These are phyloP conservation scores for Gnomoniopsis smithogilvyi DNA, from an alignment of 2,329 filamentous ascomycete genomes.

Conservation along the genomic window DNA sequence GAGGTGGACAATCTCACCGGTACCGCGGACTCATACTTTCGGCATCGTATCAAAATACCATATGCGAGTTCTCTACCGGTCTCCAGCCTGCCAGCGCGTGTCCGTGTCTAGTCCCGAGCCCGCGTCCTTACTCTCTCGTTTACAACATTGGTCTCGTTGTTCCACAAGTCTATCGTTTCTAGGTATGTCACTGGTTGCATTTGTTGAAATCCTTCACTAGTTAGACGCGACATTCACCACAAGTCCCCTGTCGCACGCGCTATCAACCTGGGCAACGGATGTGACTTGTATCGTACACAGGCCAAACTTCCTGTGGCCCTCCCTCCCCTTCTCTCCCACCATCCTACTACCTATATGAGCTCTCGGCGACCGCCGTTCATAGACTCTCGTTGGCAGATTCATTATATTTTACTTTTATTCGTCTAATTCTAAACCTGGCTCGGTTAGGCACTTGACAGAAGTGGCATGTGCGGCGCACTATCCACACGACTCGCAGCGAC, in stretches of 20 bases:
- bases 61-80: background rate
- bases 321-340: background rate
- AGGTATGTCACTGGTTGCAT: background rate
- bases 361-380: background rate
- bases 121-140: background rate
- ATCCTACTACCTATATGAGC: background rate
- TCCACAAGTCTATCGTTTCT: background rate
- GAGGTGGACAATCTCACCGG: background rate
- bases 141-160: background rate
- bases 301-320: background rate
- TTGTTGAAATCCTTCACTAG: background rate
- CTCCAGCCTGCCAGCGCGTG: background rate
- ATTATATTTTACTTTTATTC: conserved; percentile 4
- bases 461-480: conserved; percentile 7
- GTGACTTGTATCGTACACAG: conserved; percentile 1
- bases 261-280: background rate
- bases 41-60: background rate
- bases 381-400: conserved; percentile 5
- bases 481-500: conserved; percentile 7
- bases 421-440: background rate
- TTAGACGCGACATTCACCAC: conserved; percentile 2
- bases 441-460: conserved; percentile 9
- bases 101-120: background rate
- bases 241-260: conserved; percentile 6
- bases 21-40: background rate